Base-by-base conservation (phyloP, 2,329 filamentous ascomycete genomes). In the Fusarium sp. region DNA sequence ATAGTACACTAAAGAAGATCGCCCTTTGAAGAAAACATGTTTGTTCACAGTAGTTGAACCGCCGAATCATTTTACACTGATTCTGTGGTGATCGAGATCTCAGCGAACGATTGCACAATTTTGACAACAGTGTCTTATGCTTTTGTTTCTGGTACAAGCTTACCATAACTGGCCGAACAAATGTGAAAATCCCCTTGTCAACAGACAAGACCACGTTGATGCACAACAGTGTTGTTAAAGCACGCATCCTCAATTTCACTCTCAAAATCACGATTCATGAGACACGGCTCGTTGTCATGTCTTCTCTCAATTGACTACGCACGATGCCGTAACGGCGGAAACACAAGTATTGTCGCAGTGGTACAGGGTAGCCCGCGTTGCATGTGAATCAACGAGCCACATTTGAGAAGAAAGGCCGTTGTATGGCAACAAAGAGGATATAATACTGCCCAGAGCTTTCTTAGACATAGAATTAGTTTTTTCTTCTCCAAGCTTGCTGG, bases 241-340 rank as follows among this genome's bases (percentile, higher is more conserved):
- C 6, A 4, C 9, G 3, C 13, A 2, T 9, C 14, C 4, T 20
- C 10, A 2, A 22, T 14, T 2, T 6, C 4, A 1, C 4, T 6
- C 6, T 1, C 16, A 6, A 9, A 0, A 3, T 9, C 6, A 4
- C 12, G 12, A 29, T 52, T 4, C 2, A 41, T 42, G n/a, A 41
- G 32, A 27, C 24, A 27, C n/a, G 49, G 13, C 10, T 12, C 3
- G 10, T 53, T 10, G 14, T 25, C 18, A 3, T 18, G 8, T 14
- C 4, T 8, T 52, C 18, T 9, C 34, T n/a, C 2, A 25, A 25
- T 51, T n/a, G 22, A 13, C 20, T 34, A 8, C 11, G 7, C 9
- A 4, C 20, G 1, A 44, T 24, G 7, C 20, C 9, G 24, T 34
- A 42, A 42, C 34, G 18, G 24, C 5, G 16, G 24, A n/a, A 51